These are phyloP conservation scores for Pseudocercospora vitis DNA, from an alignment of 2,329 filamentous ascomycete species.

Conservation along the genomic window DNA sequence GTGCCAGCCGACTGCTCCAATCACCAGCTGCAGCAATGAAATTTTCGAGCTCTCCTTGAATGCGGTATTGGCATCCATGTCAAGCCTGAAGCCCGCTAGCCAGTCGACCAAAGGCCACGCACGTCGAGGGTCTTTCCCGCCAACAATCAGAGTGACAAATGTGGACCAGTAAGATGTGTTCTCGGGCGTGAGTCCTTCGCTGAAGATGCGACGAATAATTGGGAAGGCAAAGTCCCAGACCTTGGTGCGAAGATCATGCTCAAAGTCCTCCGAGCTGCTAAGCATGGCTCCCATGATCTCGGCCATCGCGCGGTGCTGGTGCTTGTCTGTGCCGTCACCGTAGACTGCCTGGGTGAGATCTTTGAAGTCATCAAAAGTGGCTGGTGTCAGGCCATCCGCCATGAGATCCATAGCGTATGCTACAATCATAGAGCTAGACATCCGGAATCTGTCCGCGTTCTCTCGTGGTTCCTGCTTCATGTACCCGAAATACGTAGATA, in stretches of 20 bases:
- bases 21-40: conserved; percentile 80
- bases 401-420: conserved; percentile 90
- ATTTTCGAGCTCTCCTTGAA: conserved; percentile 99
- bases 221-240: conserved; percentile 91
- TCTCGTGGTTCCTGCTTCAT: conserved; percentile 96
- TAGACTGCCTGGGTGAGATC: conserved; percentile 75
- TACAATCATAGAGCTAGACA: conserved; percentile 81
- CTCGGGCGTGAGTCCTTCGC: conserved; percentile 90
- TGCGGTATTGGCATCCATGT: conserved; percentile 92
- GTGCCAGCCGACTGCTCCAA: conserved; percentile 91
- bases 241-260: conserved; percentile 67
- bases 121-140: conserved; percentile 84
- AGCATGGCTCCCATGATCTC: conserved; percentile 89
- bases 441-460: conserved; percentile 79
- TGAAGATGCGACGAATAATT: conserved; percentile 79
- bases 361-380: conserved; percentile 84
- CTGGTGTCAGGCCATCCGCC: conserved; percentile 72
- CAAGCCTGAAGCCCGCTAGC: conserved; percentile 80
- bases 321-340: conserved; percentile 92
- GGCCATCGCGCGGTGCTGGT: conserved; percentile 92
- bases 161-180: conserved; percentile 94
- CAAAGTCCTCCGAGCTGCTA: conserved; percentile 75
- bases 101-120: conserved; percentile 82
- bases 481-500: conserved; percentile 83
- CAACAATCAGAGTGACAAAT: conserved; percentile 84